These are phyloP conservation scores for Pelargonium myrrhifolium DNA, from an alignment of 441 rosid genomes.

Conservation along the genomic window DNA sequence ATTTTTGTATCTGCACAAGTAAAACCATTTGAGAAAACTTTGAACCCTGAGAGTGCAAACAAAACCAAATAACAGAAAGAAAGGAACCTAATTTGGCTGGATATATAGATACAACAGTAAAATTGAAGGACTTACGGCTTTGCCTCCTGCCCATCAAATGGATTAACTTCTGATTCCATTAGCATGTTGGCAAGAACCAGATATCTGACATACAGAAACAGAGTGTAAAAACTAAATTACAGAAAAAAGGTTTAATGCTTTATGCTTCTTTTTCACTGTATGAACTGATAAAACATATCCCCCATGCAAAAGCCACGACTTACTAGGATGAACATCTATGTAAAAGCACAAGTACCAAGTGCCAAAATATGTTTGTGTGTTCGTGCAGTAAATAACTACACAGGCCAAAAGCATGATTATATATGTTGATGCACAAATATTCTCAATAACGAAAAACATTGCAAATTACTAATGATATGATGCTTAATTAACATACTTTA, in stretches of 20 bases:
- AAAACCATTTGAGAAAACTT: too few relatives aligned
- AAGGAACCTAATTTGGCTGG: not conserved
- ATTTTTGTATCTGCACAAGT: constrained; percentile 95
- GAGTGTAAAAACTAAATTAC: not conserved
- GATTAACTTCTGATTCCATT: constrained; percentile 99
- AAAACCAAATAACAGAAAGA: not conserved
- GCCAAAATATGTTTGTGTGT: not conserved
- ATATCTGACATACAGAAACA: constrained; percentile 39
- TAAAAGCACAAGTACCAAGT: not conserved
- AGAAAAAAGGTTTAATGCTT: not conserved
- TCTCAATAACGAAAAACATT: not conserved
- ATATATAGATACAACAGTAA: not conserved
- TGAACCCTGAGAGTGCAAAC: not conserved
- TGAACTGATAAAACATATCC: not conserved
- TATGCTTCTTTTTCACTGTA: not conserved
- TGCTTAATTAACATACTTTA: constrained; percentile 51
- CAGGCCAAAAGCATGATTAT: not conserved
- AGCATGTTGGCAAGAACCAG: constrained; percentile 98
- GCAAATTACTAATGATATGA: constrained; percentile 2
- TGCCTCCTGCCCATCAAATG: constrained; percentile 99
- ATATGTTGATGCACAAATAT: not conserved
- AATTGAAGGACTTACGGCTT: constrained; percentile 72
- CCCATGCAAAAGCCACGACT: not conserved
- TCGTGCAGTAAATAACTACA: not conserved
- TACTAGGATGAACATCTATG: constrained; percentile 5